A percentile compares a stretch with the other conserved stretches of the same genome.
These are phyloP conservation scores for Stephania cephalantha DNA, from an alignment of 164 flowering plant genomes.

Conservation along the genomic window DNA sequence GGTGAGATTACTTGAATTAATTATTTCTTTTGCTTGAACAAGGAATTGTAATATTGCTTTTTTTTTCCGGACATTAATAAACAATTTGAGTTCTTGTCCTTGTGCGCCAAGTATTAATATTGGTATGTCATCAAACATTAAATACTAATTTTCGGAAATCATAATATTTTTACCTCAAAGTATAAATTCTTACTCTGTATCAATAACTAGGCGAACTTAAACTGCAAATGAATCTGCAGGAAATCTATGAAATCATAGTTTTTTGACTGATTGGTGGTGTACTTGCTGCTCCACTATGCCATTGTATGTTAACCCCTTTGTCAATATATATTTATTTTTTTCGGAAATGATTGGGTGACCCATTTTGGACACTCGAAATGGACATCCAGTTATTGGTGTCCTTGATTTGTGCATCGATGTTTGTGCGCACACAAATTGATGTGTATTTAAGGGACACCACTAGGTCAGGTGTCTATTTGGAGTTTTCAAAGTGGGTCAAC, in stretches of 20 bases:
- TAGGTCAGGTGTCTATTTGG: too few relatives aligned
- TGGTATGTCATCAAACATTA: not conserved
- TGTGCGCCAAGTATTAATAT: not conserved
- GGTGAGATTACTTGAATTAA: slow-evolving; percentile 32
- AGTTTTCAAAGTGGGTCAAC: too few relatives aligned
- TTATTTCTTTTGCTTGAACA: not conserved
- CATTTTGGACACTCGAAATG: too few relatives aligned
- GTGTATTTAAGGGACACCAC: too few relatives aligned
- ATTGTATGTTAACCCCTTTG: too few relatives aligned
- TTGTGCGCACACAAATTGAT: too few relatives aligned
- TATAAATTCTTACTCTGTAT: not conserved
- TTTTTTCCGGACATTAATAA: not conserved
- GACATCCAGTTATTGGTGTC: too few relatives aligned
- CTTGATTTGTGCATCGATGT: too few relatives aligned
- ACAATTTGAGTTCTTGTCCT: not conserved
- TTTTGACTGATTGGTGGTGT: not conserved
- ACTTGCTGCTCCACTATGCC: not conserved
- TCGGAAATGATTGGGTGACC: too few relatives aligned
- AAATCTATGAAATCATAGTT: not conserved
- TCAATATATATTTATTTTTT: too few relatives aligned
- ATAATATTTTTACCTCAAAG: not conserved
- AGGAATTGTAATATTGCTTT: not conserved
- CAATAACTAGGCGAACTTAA: not conserved
- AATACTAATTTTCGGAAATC: not conserved
- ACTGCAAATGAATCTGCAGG: not conserved